Evolutionary conservation across 257 asterid species (phyloP), one percentile per base, ranked within the genome.

Genomic region (Lavandula angustifolia): DNA sequence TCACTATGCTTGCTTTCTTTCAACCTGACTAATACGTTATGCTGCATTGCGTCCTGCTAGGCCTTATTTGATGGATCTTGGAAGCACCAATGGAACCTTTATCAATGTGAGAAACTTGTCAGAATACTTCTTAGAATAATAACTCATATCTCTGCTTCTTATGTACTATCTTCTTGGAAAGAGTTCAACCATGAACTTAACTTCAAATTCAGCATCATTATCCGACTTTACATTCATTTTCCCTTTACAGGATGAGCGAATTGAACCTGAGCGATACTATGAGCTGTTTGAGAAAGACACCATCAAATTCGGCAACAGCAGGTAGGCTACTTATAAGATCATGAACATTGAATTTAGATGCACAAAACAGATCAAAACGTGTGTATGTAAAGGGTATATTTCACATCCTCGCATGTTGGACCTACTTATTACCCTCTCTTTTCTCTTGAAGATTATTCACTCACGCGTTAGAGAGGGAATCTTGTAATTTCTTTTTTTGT

Each of bases 51-150:
- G 46, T 67, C 65, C 63, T 48, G 49, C 42, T 69, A 94, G 99
- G 89, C 98, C 99, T 35, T 94, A 92, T 57, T 18, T 92, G 59
- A 92, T 92, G 95, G 99, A 92, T 89, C 96, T 92, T 29, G 97
- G 97, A 51, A 94, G 99, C 87, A 94, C 97, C 47, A 94, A 94
- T 62, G 94, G 96, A 9, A 94, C 97, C 58, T 84, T 79, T 77
- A 78, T 94, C 52, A 94, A 94, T 58, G 99, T 94, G 82, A 85
- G 97, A 64, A 31, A 47, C 56, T 62, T 37, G 4, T 54, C 42
- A 14, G 68, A 62, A 14, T 18, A n/a, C 49, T 13, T 57, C 34
- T 47, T 44, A 6, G 27, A 32, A 32, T 61, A 40, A 31, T 57
- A 13, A 6, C 10, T 42, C n/a, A n/a, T 51, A 6, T 43, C 13